A percentile compares a stretch with the other conserved stretches of the same genome.
These are phyloP conservation scores for Marasmius oreades DNA, from an alignment of 1,284 basidiomycete species.

Conservation along the genomic window DNA sequence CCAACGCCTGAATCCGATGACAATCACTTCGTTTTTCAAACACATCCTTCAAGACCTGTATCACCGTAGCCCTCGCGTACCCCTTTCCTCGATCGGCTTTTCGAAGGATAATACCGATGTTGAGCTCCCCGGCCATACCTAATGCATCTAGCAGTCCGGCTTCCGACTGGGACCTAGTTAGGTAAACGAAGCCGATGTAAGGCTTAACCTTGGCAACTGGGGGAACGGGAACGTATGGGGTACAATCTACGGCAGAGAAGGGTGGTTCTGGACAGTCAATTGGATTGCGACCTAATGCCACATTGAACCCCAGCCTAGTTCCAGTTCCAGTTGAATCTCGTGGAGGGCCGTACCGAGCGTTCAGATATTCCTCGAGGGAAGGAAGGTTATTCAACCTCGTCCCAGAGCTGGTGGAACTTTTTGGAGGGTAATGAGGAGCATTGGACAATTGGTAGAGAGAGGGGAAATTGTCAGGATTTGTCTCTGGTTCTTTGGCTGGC, in stretches of 20 bases:
- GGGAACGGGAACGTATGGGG: neutral
- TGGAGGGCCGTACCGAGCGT: too few relatives aligned
- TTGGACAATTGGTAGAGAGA: too few relatives aligned
- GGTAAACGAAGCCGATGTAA: constrained; percentile 42
- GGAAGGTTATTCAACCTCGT: neutral
- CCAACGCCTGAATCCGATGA: constrained; percentile 53
- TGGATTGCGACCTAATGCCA: too few relatives aligned
- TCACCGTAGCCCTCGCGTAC: constrained; percentile 41
- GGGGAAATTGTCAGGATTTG: neutral
- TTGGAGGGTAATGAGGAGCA: too few relatives aligned
- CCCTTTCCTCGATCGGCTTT: constrained; percentile 34
- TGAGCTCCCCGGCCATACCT: constrained; percentile 38
- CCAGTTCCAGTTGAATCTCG: too few relatives aligned
- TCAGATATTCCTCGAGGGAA: neutral
- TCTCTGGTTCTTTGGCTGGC: too few relatives aligned
- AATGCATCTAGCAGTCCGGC: constrained; percentile 16
- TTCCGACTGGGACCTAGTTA: constrained; percentile 27
- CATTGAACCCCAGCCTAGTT: too few relatives aligned
- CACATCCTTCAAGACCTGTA: constrained; percentile 41
- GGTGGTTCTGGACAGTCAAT: too few relatives aligned
- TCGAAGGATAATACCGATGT: constrained; percentile 47
- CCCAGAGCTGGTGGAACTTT: too few relatives aligned
- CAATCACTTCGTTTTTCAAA: constrained; percentile 41
- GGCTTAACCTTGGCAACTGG: neutral
- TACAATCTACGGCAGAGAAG: too few relatives aligned